phyloP scores from a whole-genome alignment of 805 yeast genomes.

The Kodamaea neixiangensis region DNA sequence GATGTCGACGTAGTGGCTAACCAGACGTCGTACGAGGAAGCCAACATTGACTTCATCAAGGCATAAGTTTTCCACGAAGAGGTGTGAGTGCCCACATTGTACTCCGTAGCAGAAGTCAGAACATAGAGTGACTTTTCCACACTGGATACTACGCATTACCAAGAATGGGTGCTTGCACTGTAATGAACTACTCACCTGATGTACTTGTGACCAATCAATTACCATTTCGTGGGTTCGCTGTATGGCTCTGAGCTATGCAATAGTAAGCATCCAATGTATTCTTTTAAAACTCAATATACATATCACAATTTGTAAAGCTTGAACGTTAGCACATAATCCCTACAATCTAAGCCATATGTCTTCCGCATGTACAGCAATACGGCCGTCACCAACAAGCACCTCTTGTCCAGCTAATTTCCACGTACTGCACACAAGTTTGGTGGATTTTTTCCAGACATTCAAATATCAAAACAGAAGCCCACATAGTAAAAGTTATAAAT shows the following conservation, averaged over 20 bases:
- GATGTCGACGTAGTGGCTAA: constrained; percentile 31
- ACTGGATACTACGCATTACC: too few species aligned
- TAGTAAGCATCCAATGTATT: neutral
- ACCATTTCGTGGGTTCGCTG: too few species aligned
- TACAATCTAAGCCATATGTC: too few species aligned
- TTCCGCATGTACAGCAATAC: too few species aligned
- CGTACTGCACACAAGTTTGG: constrained; percentile 6
- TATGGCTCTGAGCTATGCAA: neutral
- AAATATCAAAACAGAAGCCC: constrained; percentile 6
- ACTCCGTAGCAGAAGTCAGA: neutral
- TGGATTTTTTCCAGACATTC: constrained; percentile 3
- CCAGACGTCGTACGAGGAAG: constrained; percentile 33
- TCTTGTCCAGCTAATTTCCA: too few species aligned
- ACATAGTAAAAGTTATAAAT: neutral
- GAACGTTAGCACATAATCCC: too few species aligned
- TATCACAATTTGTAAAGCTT: neutral
- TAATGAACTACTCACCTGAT: neutral
- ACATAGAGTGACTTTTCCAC: too few species aligned
- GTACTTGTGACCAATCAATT: too few species aligned
- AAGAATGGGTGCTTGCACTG: too few species aligned
- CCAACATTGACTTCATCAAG: constrained; percentile 40
- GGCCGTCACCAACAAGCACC: too few species aligned
- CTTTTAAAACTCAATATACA: neutral
- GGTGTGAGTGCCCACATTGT: neutral
- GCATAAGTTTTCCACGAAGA: neutral